phyloP scores from a whole-genome alignment of 352 stramenopile genomes.

The Pythium phragmiticola region DNA sequence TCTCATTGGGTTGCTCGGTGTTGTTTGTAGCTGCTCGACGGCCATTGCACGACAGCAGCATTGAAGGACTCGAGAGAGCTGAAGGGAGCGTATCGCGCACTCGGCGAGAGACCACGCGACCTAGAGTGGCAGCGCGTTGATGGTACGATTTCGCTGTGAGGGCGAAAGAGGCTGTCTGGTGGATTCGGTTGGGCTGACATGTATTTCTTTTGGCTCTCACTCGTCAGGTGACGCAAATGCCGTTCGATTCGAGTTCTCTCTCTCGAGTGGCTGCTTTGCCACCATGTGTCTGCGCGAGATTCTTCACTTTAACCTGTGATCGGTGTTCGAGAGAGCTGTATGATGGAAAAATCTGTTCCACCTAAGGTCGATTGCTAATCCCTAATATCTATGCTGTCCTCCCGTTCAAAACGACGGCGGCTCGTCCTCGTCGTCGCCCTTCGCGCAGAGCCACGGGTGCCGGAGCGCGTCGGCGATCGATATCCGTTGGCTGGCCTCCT shows the following conservation, averaged over 20 bases:
- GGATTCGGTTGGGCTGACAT: neutral
- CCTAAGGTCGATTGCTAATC: neutral
- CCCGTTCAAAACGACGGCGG: constrained; percentile 62
- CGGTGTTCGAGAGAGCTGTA: neutral
- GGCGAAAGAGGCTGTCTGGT: neutral
- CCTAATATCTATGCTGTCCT: neutral
- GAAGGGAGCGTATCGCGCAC: constrained; percentile 59
- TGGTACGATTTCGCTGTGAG: neutral
- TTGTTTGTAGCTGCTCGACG: constrained; percentile 41
- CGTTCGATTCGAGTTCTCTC: constrained; percentile 48
- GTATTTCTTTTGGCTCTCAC: neutral
- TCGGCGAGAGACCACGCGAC: constrained; percentile 43
- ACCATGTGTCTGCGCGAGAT: constrained; percentile 81
- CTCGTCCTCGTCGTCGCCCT: constrained; percentile 46
- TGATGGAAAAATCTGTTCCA: neutral
- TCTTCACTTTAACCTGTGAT: constrained; percentile 51
- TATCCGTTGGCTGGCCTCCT: constrained; percentile 52
- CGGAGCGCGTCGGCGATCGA: constrained; percentile 45
- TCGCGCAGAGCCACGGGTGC: constrained; percentile 58
- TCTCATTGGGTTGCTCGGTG: neutral
- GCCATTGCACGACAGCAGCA: constrained; percentile 43
- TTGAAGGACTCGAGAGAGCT: constrained; percentile 40
- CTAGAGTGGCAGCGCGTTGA: constrained; percentile 39
- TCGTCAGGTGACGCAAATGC: constrained; percentile 6
- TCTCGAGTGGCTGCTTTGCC: constrained; percentile 67